Evolutionary conservation across 805 yeast species (phyloP).

Genomic region (Wickerhamomyces pijperi): DNA sequence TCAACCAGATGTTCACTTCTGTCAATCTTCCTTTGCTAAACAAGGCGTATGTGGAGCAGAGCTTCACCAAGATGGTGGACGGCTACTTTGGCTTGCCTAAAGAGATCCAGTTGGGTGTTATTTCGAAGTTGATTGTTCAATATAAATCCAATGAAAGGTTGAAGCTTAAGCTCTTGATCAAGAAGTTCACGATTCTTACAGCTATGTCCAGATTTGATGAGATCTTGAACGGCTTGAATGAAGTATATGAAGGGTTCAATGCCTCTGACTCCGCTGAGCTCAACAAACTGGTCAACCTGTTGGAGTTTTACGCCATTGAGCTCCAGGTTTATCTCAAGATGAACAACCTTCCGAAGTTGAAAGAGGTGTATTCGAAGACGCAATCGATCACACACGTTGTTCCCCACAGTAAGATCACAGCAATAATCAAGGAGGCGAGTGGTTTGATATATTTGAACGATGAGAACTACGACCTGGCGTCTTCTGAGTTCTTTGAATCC

Average conservation of each 20-base stretch:
- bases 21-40: constrained; percentile 10
- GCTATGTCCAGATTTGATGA: constrained; percentile 19
- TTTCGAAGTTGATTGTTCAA: constrained; percentile 19
- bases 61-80: constrained; percentile 30
- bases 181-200: constrained; percentile 27
- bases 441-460: constrained; percentile 56
- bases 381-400: constrained; percentile 44
- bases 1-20: constrained; percentile 5
- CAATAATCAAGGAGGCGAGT: constrained; percentile 67
- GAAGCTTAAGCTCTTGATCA: constrained; percentile 36
- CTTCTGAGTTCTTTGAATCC: constrained; percentile 41
- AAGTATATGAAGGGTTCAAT: constrained; percentile 26
- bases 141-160: constrained; percentile 26
- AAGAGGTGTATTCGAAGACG: constrained; percentile 37
- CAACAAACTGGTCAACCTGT: constrained; percentile 32
- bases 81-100: constrained; percentile 14
- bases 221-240: constrained; percentile 24
- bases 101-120: constrained; percentile 18
- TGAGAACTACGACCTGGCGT: constrained; percentile 46
- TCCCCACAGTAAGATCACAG: constrained; percentile 67
- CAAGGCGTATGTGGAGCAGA: constrained; percentile 20
- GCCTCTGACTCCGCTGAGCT: constrained; percentile 29
- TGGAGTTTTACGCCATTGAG: constrained; percentile 60
- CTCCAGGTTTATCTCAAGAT: constrained; percentile 39
- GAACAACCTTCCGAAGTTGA: constrained; percentile 27